Conservation (phyloP, 805 yeast genomes). For the Candida sanyiensis region DNA sequence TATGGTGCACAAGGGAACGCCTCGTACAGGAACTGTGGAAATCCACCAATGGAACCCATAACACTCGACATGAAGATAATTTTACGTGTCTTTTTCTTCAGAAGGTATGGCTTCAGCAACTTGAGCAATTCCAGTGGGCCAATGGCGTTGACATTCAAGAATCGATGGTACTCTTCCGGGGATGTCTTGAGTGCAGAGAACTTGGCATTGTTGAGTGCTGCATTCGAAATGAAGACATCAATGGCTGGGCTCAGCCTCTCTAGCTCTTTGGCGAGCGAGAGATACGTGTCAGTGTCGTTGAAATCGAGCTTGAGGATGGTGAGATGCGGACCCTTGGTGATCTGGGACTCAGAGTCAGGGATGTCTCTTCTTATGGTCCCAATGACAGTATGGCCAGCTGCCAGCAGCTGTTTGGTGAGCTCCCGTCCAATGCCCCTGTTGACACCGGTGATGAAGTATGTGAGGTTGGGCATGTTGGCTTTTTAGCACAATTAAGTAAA, state of each 20-base stretch:
- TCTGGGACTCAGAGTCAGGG: slow-evolving; percentile 12
- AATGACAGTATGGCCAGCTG: slow-evolving; percentile 17
- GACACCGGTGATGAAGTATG: slow-evolving; percentile 25
- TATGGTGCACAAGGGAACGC: slow-evolving; percentile 27
- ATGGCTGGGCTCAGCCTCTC: slow-evolving; percentile 21
- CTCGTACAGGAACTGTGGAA: slow-evolving; percentile 13
- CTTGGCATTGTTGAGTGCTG: slow-evolving; percentile 26
- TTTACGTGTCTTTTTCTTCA: slow-evolving; percentile 24
- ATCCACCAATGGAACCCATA: slow-evolving; percentile 26
- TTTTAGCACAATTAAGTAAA: neutral
- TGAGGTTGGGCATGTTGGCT: slow-evolving; percentile 9
- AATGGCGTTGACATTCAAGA: slow-evolving; percentile 26
- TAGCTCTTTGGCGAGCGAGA: slow-evolving; percentile 17
- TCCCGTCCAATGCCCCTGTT: slow-evolving; percentile 24
- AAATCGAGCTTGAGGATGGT: slow-evolving; percentile 20
- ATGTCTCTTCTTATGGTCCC: slow-evolving; percentile 21
- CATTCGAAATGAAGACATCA: slow-evolving; percentile 33
- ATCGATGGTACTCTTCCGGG: slow-evolving; percentile 17
- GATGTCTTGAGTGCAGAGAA: slow-evolving; percentile 18
- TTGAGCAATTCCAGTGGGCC: slow-evolving; percentile 31
- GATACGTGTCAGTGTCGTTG: slow-evolving; percentile 13
- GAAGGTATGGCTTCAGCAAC: slow-evolving; percentile 27
- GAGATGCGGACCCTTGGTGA: slow-evolving; percentile 21
- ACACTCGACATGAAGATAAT: slow-evolving; percentile 27
- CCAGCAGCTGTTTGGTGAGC: slow-evolving; percentile 19